A percentile compares a stretch with the other conserved stretches of the same genome.
Conservation (phyloP, 148 eudicot species). For the Polygonum maritimum region DNA sequence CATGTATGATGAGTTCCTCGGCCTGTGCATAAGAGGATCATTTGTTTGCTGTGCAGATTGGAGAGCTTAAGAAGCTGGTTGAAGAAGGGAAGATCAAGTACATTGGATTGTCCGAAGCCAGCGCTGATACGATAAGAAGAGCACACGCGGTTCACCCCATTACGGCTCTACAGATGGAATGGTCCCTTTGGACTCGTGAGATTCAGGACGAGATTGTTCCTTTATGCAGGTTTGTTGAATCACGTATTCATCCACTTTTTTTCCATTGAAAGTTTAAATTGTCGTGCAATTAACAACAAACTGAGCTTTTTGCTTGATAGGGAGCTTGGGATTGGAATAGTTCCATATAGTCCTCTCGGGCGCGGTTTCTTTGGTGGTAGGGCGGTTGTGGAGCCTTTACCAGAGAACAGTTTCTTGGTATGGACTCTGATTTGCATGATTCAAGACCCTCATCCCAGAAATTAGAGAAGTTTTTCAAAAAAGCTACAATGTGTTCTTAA, state of each 20-base stretch:
- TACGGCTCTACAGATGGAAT: slow-evolving; percentile 15
- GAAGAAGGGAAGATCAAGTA: slow-evolving; percentile 19
- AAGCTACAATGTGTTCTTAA: not conserved
- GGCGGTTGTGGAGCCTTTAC: slow-evolving; percentile 22
- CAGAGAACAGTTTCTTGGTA: slow-evolving; percentile 30
- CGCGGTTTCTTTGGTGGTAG: slow-evolving; percentile 21
- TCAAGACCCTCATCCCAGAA: not conserved
- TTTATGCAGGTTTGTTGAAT: slow-evolving; percentile 12
- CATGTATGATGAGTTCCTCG: not conserved
- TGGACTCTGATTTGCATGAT: not conserved
- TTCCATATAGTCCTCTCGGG: slow-evolving; percentile 17
- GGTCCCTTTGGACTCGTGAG: slow-evolving; percentile 19
- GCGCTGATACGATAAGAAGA: slow-evolving; percentile 13
- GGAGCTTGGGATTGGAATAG: slow-evolving; percentile 15
- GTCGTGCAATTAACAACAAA: not conserved
- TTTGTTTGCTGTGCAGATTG: slow-evolving; percentile 11
- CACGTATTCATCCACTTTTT: not conserved
- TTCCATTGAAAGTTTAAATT: not conserved
- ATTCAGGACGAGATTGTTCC: slow-evolving; percentile 18
- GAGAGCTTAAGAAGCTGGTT: slow-evolving; percentile 18
- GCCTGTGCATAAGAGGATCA: no score
- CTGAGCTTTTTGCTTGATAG: slow-evolving; percentile 5
- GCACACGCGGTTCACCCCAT: slow-evolving; percentile 19
- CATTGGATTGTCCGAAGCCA: slow-evolving; percentile 16
- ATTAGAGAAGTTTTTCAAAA: not conserved